These are phyloP conservation scores for Cyphellophora europaea DNA, from an alignment of 2,329 filamentous ascomycete species.

Conservation along the genomic window DNA sequence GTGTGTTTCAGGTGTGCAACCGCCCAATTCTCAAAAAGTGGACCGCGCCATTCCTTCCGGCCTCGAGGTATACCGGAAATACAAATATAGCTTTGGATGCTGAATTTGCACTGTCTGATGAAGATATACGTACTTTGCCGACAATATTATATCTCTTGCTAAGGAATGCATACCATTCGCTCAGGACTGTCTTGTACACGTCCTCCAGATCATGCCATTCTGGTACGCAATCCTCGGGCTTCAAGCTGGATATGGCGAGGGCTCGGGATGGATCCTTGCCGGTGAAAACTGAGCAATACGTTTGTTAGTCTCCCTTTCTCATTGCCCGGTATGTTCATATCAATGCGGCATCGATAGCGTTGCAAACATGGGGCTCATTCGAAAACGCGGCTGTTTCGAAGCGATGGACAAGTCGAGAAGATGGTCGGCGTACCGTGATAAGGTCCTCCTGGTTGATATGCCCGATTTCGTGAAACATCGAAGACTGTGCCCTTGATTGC, in stretches of 20 bases:
- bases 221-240: slow-evolving; percentile 68
- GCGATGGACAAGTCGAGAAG: slow-evolving; percentile 46
- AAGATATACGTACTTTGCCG: slow-evolving; percentile 28
- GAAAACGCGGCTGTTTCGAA: slow-evolving; percentile 1
- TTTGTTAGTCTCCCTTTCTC: no score
- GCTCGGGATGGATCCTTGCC: slow-evolving; percentile 94
- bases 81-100: slow-evolving; percentile 5
- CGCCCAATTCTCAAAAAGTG: slow-evolving; percentile 4
- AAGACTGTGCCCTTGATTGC: slow-evolving; percentile 81
- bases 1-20: no score
- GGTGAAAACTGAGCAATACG: slow-evolving; percentile 68
- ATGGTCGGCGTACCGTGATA: no score
- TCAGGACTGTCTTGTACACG: slow-evolving; percentile 72
- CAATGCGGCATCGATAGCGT: slow-evolving; percentile 2
- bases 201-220: slow-evolving; percentile 78
- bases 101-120: slow-evolving; percentile 4
- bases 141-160: slow-evolving; percentile 87
- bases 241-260: slow-evolving; percentile 76
- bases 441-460: slow-evolving; percentile 70
- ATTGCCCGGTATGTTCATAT: no score
- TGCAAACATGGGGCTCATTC: slow-evolving; percentile 1
- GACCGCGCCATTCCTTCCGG: not conserved
- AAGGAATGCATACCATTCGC: slow-evolving; percentile 96
- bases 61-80: slow-evolving; percentile 5
- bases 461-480: slow-evolving; percentile 80